Conservation (phyloP, 306 rosid species). For the Hippophae rhamnoides region DNA sequence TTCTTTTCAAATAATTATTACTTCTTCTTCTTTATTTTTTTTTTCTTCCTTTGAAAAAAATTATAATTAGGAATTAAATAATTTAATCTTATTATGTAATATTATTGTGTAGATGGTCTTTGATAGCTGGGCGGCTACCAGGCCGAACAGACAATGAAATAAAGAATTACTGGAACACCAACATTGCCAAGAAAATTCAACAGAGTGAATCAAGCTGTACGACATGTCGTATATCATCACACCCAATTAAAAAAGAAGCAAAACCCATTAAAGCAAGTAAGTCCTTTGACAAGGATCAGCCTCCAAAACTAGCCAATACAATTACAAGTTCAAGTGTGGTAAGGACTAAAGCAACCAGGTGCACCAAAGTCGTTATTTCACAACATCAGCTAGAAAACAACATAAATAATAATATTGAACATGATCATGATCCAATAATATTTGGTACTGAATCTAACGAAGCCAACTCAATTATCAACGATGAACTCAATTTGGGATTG, state of each 20-base stretch:
- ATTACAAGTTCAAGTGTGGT: neutral
- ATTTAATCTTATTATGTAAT: neutral
- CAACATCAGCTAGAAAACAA: neutral
- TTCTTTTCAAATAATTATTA: neutral
- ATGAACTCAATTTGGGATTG: too few relatives aligned
- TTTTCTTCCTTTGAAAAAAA: too few relatives aligned
- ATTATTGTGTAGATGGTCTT: slow-evolving; percentile 10
- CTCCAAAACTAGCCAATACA: neutral
- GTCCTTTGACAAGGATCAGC: neutral
- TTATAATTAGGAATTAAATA: neutral
- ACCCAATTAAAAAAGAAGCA: too few relatives aligned
- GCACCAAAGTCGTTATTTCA: neutral
- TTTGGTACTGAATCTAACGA: too few relatives aligned
- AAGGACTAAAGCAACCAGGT: neutral
- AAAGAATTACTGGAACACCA: slow-evolving; percentile 13
- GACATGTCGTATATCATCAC: neutral
- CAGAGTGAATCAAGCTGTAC: neutral
- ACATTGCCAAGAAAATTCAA: slow-evolving; percentile 3
- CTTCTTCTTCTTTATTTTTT: too few relatives aligned
- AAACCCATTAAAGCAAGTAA: too few relatives aligned
- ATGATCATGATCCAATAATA: too few relatives aligned
- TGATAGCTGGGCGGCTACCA: slow-evolving; percentile 17
- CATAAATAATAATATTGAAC: neutral
- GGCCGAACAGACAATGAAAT: slow-evolving; percentile 10
- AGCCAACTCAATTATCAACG: too few relatives aligned